Conservation (phyloP, 2,329 filamentous ascomycete genomes). For the Cladosporium sp. region DNA sequence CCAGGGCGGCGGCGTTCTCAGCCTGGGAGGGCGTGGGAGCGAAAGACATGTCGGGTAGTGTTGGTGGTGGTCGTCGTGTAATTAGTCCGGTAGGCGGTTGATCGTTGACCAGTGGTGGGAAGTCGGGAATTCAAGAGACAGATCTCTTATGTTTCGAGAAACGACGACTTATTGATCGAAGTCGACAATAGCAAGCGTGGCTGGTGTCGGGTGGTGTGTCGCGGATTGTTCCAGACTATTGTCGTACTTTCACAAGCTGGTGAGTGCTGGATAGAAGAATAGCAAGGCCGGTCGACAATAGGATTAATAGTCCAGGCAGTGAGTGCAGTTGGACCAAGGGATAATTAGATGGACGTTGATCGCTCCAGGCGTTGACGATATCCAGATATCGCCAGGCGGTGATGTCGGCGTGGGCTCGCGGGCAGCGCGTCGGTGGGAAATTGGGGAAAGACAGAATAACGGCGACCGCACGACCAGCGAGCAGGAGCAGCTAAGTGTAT, state of each 20-base stretch:
- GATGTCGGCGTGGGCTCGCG: slow-evolving; percentile 4
- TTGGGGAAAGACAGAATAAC: slow-evolving; percentile 14
- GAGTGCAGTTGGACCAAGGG: slow-evolving; percentile 10
- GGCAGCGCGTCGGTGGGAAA: slow-evolving; percentile 7
- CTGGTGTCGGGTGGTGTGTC: slow-evolving; percentile 11
- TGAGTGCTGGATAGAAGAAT: slow-evolving; percentile 11
- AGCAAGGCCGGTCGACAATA: slow-evolving; percentile 17
- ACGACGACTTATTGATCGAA: slow-evolving; percentile 10
- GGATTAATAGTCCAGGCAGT: slow-evolving; percentile 18
- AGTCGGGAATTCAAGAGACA: slow-evolving; percentile 6
- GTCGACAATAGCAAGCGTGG: slow-evolving; percentile 12
- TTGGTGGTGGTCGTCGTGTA: slow-evolving; percentile 12
- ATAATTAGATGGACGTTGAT: slow-evolving; percentile 23
- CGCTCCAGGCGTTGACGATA: slow-evolving; percentile 11
- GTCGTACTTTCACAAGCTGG: slow-evolving; percentile 8
- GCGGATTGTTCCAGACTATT: slow-evolving; percentile 1
- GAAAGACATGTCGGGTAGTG: slow-evolving; percentile 37
- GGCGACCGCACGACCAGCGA: slow-evolving; percentile 18
- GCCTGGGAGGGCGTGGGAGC: slow-evolving; percentile 33
- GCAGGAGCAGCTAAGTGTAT: slow-evolving; percentile 13
- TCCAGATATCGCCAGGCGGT: slow-evolving; percentile 13
- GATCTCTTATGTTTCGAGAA: slow-evolving; percentile 8
- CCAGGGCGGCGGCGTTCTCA: slow-evolving; percentile 66
- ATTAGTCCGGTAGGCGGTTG: slow-evolving; percentile 5
- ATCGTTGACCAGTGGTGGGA: slow-evolving; percentile 1